Evolutionary conservation across 1,284 basidiomycete genomes (phyloP).

Genomic region (Ustilago bromivora): DNA sequence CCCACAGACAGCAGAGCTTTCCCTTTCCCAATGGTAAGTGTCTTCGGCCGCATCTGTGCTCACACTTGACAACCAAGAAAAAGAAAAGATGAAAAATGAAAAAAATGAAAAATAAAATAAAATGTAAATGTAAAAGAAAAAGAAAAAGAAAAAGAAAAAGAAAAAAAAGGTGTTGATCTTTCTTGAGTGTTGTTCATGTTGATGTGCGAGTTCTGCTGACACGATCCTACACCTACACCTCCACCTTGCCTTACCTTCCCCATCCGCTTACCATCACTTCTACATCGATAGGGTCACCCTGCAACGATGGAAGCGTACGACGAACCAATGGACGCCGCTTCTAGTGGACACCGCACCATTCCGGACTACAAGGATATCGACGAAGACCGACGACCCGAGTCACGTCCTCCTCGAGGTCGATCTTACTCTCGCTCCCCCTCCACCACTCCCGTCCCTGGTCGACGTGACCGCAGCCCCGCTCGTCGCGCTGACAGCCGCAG

Average conservation of each 20-base stretch:
- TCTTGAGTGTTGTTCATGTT: not conserved
- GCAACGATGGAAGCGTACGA: slow-evolving; percentile 20
- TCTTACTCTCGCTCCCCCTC: slow-evolving; percentile 52
- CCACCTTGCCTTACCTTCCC: not conserved
- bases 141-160: too few relatives aligned
- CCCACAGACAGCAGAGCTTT: not conserved
- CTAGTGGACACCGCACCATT: slow-evolving; percentile 20
- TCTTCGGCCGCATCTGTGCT: slow-evolving; percentile 2
- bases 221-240: not conserved
- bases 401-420: slow-evolving; percentile 34
- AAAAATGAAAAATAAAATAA: too few relatives aligned
- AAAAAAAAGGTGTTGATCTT: slow-evolving; percentile 22
- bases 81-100: too few relatives aligned
- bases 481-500: slow-evolving; percentile 17
- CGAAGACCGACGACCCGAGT: slow-evolving; percentile 38
- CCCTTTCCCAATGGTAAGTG: slow-evolving; percentile 10
- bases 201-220: slow-evolving; percentile 5
- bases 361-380: slow-evolving; percentile 50
- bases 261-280: not conserved
- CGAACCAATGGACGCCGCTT: slow-evolving; percentile 12
- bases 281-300: not conserved
- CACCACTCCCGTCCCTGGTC: slow-evolving; percentile 37
- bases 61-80: not conserved
- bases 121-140: too few relatives aligned
- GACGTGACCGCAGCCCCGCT: slow-evolving; percentile 21